A percentile compares a stretch with the other conserved stretches of the same genome.
phyloP scores from a whole-genome alignment of 2,329 filamentous ascomycete genomes.

The Alternaria sp. region DNA sequence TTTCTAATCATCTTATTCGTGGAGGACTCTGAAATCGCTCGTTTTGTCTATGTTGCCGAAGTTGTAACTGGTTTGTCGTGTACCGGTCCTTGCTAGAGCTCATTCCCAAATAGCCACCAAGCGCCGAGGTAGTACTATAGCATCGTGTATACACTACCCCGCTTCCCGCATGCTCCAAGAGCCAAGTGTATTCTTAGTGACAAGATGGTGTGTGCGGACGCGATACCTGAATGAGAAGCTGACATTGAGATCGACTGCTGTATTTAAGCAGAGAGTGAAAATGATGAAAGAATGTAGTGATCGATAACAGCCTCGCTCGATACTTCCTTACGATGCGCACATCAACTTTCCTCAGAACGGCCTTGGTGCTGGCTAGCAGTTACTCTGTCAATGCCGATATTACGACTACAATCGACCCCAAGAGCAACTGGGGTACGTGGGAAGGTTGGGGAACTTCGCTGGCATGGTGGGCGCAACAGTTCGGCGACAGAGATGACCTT shows the following conservation, averaged over 20 bases:
- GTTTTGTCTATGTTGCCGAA: background rate
- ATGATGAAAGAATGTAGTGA: background rate
- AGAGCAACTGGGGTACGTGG: slow-evolving; percentile 16
- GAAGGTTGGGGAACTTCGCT: slow-evolving; percentile 18
- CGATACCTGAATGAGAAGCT: background rate
- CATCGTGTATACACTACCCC: slow-evolving; percentile 3
- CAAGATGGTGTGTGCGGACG: slow-evolving; percentile 1
- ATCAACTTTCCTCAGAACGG: slow-evolving; percentile 5
- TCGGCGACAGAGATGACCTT: slow-evolving; percentile 13
- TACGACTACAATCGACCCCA: slow-evolving; percentile 12
- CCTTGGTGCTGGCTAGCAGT: slow-evolving; percentile 5
- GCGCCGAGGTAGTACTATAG: background rate
- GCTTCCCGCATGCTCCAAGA: slow-evolving; percentile 1
- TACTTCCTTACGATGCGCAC: slow-evolving; percentile 7
- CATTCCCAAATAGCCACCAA: background rate
- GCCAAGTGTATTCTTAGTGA: background rate
- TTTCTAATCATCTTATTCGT: background rate
- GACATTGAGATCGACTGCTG: background rate
- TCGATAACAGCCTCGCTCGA: background rate
- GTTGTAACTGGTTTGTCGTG: background rate
- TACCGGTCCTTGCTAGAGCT: background rate
- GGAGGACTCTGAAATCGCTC: background rate
- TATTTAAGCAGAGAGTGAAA: background rate
- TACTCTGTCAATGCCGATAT: slow-evolving; percentile 10
- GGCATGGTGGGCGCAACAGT: slow-evolving; percentile 18